Evolutionary conservation across 2,329 filamentous ascomycete species (phyloP), one percentile per base, ranked within the genome.

Genomic region (Colletotrichum incanum): DNA sequence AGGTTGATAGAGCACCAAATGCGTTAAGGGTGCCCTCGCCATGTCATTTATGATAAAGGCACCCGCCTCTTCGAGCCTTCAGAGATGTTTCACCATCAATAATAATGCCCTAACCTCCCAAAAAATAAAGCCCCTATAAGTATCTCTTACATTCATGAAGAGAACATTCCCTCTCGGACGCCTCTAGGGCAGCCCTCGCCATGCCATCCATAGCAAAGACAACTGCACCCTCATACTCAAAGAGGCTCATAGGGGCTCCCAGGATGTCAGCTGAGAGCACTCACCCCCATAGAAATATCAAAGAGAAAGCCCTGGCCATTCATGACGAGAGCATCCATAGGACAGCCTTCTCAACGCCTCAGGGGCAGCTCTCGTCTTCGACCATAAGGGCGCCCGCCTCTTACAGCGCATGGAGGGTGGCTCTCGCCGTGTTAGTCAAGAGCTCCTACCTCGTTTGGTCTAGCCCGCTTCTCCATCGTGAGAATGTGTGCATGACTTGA

Each of bases 381-480:
- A 37, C n/a, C 34, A 26, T 41, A 28, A 28, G 31, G 8, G 45
- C n/a, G n/a, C 59, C 14, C 59, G 31, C 31, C 45, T 50, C 34
- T 34, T 61, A 16, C 2, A 50, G 34, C 12, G 5, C 31, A 41
- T 39, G 20, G 12, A 37, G 45, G 31, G 47, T 18, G 26, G 60
- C 47, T 41, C 60, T 41, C 60, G 60, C 60, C 31, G 3, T 37
- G 31, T n/a, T 31, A 41, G 45, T 63, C 23, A 45, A 52, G 9
- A 50, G n/a, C 23, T 26, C 60, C 60, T 47, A 34, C n/a, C 60
- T 63, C 12, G 28, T 63, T 49, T 49, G 49, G 37, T 39, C 47
- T 52, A 52, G 23, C 14, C 45, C 31, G 28, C 31, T 41, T 63
- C 45, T 63, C 14, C 18, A 16, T 20, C 23, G 20, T 6, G 37